Evolutionary conservation across 805 yeast species (phyloP), one percentile per base, ranked within the genome.

Genomic region (Wickerhamiella qilinensis): DNA sequence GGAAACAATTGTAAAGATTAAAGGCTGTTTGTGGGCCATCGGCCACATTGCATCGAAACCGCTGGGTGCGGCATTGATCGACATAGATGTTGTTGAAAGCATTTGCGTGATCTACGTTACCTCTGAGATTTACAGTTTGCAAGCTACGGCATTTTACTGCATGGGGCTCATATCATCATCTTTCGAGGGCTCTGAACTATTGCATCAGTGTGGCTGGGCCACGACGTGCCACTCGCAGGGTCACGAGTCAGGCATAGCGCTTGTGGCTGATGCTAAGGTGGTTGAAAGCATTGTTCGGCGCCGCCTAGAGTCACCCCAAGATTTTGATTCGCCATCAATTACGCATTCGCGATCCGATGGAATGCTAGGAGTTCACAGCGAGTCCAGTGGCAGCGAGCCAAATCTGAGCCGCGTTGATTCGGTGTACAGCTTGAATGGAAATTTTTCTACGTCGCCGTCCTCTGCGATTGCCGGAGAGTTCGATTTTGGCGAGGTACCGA

Each of bases 21-120:
- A 82, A 51, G 81, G 86, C 9, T 71, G 78, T 25, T 49, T 88
- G 27, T 88, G 96, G 96, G 76, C 93, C 1, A 64, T 83, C 25
- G 96, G 95, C 0, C 75, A 77, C 49, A 73, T 86, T 22, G 86
- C 86, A 2, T 71, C 85, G 1, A 71, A 84, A 1, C 68, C 69
- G 8, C 59, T 67, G 37, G 96, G 96, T 0, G 73, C 79, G 15
- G 61, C 67, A 15, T 58, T 77, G 32, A 48, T 63, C 58, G 17
- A 69, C 69, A 1, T 46, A 28, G 35, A 34, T 14, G 58, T 73
- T 40, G 64, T 73, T 29, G 64, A 65, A 44, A 69, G 71, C 35
- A 64, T 88, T 11, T 61, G 75, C 2, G 57, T 56, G 8, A 62
- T 79, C 25, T 67, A 74, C 9, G 53, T 60, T 24, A 52, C 54